Evolutionary conservation across 2,329 filamentous ascomycete species (phyloP).

Genomic region (Pseudogymnoascus sp.): DNA sequence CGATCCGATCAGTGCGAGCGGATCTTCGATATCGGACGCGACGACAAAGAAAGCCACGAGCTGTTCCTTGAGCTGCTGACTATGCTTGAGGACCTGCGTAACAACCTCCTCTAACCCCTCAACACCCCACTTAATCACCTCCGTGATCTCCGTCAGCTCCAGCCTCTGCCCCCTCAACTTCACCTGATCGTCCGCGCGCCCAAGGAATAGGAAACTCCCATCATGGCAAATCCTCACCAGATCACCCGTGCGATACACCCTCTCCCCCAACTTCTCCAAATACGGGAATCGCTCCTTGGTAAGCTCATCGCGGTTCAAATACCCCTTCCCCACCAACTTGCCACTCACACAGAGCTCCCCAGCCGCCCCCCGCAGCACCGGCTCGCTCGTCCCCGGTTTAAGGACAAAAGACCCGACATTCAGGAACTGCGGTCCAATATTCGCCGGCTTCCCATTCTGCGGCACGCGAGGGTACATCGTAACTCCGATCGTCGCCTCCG

Average conservation of each 20-base stretch:
- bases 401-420: constrained; percentile 84
- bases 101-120: constrained; percentile 56
- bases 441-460: constrained; percentile 68
- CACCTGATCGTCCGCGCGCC: constrained; percentile 83
- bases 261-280: constrained; percentile 47
- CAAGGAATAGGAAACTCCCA: constrained; percentile 78
- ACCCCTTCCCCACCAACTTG: constrained; percentile 80
- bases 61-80: constrained; percentile 68
- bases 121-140: constrained; percentile 62
- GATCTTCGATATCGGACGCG: constrained; percentile 10
- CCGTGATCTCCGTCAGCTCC: constrained; percentile 87
- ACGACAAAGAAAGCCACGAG: constrained; percentile 68
- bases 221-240: constrained; percentile 75
- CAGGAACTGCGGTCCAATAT: constrained; percentile 79
- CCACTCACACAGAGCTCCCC: constrained; percentile 88
- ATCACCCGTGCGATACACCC: constrained; percentile 82
- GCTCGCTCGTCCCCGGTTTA: constrained; percentile 57
- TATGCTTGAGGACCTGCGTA: constrained; percentile 68
- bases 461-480: constrained; percentile 84
- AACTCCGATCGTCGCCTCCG: constrained; percentile 85
- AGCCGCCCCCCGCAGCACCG: constrained; percentile 69
- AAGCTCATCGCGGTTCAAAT: constrained; percentile 72
- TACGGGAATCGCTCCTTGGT: constrained; percentile 69
- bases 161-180: constrained; percentile 84
- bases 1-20: constrained; percentile 32